A percentile compares a stretch with the other conserved stretches of the same genome.
Conservation (phyloP, 2,329 filamentous ascomycete species). For the Aspergillus ustus region DNA sequence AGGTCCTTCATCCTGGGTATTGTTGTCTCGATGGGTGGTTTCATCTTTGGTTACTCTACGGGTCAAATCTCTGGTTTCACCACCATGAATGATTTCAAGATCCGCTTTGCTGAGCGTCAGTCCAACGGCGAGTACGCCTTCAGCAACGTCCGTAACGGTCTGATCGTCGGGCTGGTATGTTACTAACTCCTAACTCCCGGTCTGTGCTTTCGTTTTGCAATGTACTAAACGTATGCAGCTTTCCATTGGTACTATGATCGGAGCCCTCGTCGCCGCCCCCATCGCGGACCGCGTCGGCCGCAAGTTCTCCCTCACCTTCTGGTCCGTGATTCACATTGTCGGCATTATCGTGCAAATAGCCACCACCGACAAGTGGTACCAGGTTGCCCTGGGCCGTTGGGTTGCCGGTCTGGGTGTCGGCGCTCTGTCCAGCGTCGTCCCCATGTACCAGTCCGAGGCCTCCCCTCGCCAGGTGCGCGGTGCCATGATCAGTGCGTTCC, state of each 20-base stretch:
- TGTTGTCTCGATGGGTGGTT: slow-evolving; percentile 54
- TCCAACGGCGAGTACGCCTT: slow-evolving; percentile 43
- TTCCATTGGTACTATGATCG: slow-evolving; percentile 51
- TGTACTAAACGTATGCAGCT: slow-evolving; percentile 37
- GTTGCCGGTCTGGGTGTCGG: slow-evolving; percentile 54
- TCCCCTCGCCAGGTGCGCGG: slow-evolving; percentile 53
- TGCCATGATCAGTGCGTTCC: slow-evolving; percentile 54
- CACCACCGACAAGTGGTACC: slow-evolving; percentile 47
- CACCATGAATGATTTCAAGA: slow-evolving; percentile 52
- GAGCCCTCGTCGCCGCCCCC: slow-evolving; percentile 48
- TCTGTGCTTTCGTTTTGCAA: neutral
- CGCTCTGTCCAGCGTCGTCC: slow-evolving; percentile 52
- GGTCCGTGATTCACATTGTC: slow-evolving; percentile 51
- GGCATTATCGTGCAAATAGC: slow-evolving; percentile 54
- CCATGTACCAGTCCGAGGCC: slow-evolving; percentile 55
- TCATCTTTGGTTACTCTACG: slow-evolving; percentile 53
- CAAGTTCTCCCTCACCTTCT: slow-evolving; percentile 50
- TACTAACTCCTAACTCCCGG: neutral
- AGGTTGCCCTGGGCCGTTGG: slow-evolving; percentile 52
- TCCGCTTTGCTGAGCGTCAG: slow-evolving; percentile 44
- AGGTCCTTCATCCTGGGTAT: slow-evolving; percentile 49
- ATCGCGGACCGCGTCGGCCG: slow-evolving; percentile 52
- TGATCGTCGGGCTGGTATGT: slow-evolving; percentile 51
- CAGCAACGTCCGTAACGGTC: slow-evolving; percentile 49
- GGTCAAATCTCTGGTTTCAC: slow-evolving; percentile 53